Evolutionary conservation across 805 yeast species (phyloP).

Genomic region (Cyberlindnera japonica): DNA sequence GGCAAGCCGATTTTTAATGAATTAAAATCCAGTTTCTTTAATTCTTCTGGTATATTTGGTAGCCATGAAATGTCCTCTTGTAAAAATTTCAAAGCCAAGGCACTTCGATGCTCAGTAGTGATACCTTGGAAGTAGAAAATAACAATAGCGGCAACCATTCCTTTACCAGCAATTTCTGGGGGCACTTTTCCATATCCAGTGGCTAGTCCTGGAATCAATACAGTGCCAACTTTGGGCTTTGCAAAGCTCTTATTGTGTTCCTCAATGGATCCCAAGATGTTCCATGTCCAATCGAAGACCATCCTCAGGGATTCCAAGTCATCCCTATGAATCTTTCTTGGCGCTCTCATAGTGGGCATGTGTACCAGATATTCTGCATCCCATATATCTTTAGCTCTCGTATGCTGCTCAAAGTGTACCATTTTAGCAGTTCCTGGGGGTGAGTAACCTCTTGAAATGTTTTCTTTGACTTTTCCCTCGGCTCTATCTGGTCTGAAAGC

Average conservation of each 20-base stretch:
- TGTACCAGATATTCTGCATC: constrained; percentile 32
- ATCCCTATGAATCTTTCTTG: constrained; percentile 19
- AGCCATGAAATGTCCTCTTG: constrained; percentile 10
- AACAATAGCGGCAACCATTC: constrained; percentile 35
- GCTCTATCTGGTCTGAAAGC: constrained; percentile 17
- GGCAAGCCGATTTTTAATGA: constrained; percentile 5
- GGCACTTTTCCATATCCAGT: constrained; percentile 39
- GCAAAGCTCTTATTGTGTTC: constrained; percentile 9
- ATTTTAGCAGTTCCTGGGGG: constrained; percentile 14
- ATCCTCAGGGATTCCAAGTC: constrained; percentile 16
- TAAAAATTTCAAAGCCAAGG: constrained; percentile 7
- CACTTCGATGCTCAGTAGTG: constrained; percentile 7
- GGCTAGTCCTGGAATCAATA: constrained; percentile 37
- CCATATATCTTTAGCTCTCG: constrained; percentile 24
- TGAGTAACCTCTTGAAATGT: constrained; percentile 23
- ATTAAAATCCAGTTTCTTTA: constrained; percentile 1
- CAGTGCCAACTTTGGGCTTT: constrained; percentile 2
- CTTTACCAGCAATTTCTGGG: constrained; percentile 29
- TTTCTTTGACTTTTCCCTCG: constrained; percentile 27
- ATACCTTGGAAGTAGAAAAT: constrained; percentile 19
- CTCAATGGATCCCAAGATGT: constrained; percentile 22
- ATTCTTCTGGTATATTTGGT: not conserved
- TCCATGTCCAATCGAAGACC: constrained; percentile 39
- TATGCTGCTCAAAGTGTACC: constrained; percentile 1
- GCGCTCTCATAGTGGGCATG: constrained; percentile 40